Conservation (phyloP, 768 basidiomycete genomes). For the Saitozyma sp. region DNA sequence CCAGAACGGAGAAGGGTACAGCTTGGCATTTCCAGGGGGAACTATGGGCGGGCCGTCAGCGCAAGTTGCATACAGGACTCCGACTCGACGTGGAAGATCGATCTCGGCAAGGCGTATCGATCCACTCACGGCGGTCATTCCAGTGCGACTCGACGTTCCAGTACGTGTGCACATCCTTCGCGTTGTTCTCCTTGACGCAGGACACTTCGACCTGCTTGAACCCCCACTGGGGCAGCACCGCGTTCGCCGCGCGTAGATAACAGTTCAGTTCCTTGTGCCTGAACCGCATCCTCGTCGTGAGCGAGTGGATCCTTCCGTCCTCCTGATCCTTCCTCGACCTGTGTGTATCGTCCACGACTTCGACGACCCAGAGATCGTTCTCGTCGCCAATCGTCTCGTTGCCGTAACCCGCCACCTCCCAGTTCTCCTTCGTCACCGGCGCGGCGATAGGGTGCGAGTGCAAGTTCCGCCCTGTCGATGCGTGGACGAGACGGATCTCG, state of each 20-base stretch:
- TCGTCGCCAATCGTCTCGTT: constrained; percentile 82
- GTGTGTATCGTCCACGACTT: constrained; percentile 85
- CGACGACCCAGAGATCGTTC: constrained; percentile 88
- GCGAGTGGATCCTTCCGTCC: constrained; percentile 73
- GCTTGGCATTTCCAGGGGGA: constrained; percentile 75
- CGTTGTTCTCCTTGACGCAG: constrained; percentile 84
- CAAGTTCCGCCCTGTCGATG: constrained; percentile 79
- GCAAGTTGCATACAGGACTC: neutral
- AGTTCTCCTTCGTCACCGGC: constrained; percentile 81
- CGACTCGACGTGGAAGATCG: too few relatives aligned
- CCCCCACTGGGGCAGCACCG: constrained; percentile 92
- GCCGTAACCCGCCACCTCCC: constrained; percentile 93
- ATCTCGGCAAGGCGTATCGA: neutral
- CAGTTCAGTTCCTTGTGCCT: constrained; percentile 75
- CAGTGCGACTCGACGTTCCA: constrained; percentile 99
- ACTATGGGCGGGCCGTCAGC: constrained; percentile 58
- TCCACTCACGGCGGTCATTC: constrained; percentile 82
- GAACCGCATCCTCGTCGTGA: constrained; percentile 87
- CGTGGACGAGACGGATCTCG: constrained; percentile 76
- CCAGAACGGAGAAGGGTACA: constrained; percentile 86
- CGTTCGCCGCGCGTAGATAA: constrained; percentile 85
- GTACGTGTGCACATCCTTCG: constrained; percentile 77
- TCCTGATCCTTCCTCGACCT: constrained; percentile 60
- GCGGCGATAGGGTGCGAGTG: constrained; percentile 89
- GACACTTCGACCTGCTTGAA: constrained; percentile 98